phyloP scores from a whole-genome alignment of 106 monocot genomes.

The Dioscorea zingiberensis region DNA sequence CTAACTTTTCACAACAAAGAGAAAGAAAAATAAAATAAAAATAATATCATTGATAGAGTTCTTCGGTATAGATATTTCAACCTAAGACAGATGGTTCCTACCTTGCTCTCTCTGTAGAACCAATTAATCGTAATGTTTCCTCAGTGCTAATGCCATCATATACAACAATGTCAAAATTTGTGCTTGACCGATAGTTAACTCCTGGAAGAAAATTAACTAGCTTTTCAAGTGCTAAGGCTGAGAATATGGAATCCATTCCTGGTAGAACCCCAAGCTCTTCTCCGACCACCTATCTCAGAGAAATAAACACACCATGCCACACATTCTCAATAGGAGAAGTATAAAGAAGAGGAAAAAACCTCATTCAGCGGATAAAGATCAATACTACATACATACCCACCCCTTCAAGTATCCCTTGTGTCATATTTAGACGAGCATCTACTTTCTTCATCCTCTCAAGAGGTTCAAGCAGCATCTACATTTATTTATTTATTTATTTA shows the following conservation, averaged over 20 bases:
- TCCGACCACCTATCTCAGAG: conserved; percentile 67
- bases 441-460: conserved; percentile 78
- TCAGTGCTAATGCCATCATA: conserved; percentile 84
- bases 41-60: no score
- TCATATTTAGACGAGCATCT: conserved; percentile 73
- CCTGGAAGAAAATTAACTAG: conserved; percentile 53
- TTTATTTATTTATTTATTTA: neutral
- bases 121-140: conserved; percentile 75
- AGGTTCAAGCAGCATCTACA: conserved; percentile 89
- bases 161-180: conserved; percentile 61
- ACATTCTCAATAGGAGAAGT: neutral
- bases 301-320: neutral
- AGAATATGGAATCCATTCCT: conserved; percentile 89
- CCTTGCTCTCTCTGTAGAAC: conserved; percentile 80
- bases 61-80: no score
- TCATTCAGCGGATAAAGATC: neutral
- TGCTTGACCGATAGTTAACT: conserved; percentile 17
- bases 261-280: conserved; percentile 94
- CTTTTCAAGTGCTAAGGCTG: conserved; percentile 67
- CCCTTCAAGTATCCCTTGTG: conserved; percentile 91
- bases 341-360: neutral
- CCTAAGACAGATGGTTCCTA: conserved; percentile 5
- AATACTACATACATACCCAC: conserved; percentile 37
- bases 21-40: neutral
- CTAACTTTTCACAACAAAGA: conserved; percentile 21